phyloP scores from a whole-genome alignment of 2,329 filamentous ascomycete species.

The Monosporascus sp. region DNA sequence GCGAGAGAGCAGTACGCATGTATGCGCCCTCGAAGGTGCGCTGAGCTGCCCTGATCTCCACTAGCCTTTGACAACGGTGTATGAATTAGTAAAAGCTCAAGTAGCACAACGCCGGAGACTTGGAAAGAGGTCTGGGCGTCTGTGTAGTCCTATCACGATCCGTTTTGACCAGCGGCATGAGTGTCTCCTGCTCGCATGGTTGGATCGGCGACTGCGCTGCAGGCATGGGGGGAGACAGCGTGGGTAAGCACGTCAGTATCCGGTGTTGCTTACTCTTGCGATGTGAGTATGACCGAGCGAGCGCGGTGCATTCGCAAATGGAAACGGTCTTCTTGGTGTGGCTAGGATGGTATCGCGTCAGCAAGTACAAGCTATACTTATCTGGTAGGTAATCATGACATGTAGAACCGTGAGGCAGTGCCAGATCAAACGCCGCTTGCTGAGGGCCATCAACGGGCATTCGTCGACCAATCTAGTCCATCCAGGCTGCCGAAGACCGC shows the following conservation, averaged over 20 bases:
- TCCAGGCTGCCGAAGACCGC: neutral
- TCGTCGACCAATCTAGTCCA: neutral
- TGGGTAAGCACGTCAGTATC: neutral
- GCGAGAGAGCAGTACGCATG: slow-evolving; percentile 85
- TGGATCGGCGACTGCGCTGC: too few relatives aligned
- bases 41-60: slow-evolving; percentile 91
- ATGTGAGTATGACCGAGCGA: slow-evolving; percentile 73
- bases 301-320: slow-evolving; percentile 78
- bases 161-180: too few relatives aligned
- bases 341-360: slow-evolving; percentile 15
- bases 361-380: neutral
- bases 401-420: neutral
- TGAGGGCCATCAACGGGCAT: neutral
- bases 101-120: too few relatives aligned
- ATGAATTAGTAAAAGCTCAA: neutral
- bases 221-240: too few relatives aligned
- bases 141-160: too few relatives aligned
- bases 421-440: neutral
- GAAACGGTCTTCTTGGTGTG: slow-evolving; percentile 46
- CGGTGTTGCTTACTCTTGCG: slow-evolving; percentile 55
- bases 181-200: too few relatives aligned
- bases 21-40: slow-evolving; percentile 97
- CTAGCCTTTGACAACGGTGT: slow-evolving; percentile 48
- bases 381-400: neutral
- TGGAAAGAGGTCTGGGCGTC: too few relatives aligned